Conservation (phyloP, 2,329 filamentous ascomycete genomes). For the Sclerotinia minor region DNA sequence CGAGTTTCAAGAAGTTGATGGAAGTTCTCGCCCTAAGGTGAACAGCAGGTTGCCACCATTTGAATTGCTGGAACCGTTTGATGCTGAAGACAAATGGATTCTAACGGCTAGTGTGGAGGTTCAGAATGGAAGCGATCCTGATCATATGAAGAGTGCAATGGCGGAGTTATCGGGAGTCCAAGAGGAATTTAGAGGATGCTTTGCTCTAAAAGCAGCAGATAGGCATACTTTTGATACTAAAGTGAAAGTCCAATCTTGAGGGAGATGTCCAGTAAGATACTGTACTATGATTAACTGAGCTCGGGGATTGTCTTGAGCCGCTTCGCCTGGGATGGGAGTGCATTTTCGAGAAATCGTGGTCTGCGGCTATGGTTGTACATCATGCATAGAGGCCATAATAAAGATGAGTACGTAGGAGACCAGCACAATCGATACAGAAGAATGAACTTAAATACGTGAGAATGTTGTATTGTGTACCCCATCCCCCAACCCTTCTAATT, state of each 20-base stretch:
- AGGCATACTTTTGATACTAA: slow-evolving; percentile 56
- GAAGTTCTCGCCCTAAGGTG: slow-evolving; percentile 38
- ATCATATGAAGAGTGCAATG: slow-evolving; percentile 54
- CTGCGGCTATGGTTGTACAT: not conserved
- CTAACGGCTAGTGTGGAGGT: slow-evolving; percentile 56
- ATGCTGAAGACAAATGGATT: slow-evolving; percentile 54
- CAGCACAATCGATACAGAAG: slow-evolving; percentile 8
- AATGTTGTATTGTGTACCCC: slow-evolving; percentile 24
- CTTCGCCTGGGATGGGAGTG: not conserved
- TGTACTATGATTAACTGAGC: not conserved
- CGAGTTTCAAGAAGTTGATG: slow-evolving; percentile 27
- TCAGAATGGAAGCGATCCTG: slow-evolving; percentile 55
- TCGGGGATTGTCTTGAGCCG: not conserved
- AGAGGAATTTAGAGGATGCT: slow-evolving; percentile 52
- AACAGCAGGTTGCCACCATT: slow-evolving; percentile 48
- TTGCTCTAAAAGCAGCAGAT: slow-evolving; percentile 54
- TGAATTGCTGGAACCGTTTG: slow-evolving; percentile 50
- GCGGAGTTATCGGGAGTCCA: slow-evolving; percentile 52
- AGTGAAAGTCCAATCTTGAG: slow-evolving; percentile 33
- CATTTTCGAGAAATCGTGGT: not conserved
- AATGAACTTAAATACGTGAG: slow-evolving; percentile 18
- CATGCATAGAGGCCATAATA: not conserved
- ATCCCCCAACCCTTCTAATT: slow-evolving; percentile 25
- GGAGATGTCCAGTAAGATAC: not conserved
- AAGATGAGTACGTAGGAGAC: not conserved